Conservation (phyloP, 768 basidiomycete species). For the Tulasnella calospora region DNA sequence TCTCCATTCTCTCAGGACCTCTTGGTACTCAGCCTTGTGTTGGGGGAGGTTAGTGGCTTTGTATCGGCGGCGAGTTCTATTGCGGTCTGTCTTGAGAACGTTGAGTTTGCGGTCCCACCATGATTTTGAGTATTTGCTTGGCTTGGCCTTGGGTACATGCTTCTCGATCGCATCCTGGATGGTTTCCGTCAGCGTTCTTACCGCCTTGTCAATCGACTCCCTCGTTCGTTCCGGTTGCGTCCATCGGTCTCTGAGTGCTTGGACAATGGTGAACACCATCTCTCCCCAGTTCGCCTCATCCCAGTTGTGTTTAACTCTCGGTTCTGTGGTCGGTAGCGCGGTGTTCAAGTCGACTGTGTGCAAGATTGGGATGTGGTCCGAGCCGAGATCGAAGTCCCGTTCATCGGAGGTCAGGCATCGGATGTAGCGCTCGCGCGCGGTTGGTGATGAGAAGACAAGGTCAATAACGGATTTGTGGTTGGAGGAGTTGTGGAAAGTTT, state of each 20-base stretch:
- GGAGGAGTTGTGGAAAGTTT: conserved; percentile 22
- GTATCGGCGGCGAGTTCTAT: not conserved
- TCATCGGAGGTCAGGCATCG: conserved; percentile 10
- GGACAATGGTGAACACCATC: too few relatives aligned
- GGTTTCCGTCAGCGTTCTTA: not conserved
- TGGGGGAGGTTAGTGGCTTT: not conserved
- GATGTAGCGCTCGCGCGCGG: conserved; percentile 1
- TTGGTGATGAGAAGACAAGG: conserved; percentile 16
- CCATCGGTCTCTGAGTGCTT: not conserved
- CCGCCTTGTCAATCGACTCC: not conserved
- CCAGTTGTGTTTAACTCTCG: not conserved
- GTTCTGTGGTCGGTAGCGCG: not conserved
- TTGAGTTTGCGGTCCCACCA: conserved; percentile 25
- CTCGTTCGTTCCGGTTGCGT: not conserved
- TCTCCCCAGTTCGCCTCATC: not conserved
- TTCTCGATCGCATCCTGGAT: conserved; percentile 1
- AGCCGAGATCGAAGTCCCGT: conserved; percentile 16
- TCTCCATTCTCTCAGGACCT: not conserved
- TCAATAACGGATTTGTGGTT: conserved; percentile 22
- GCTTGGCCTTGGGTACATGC: conserved; percentile 14
- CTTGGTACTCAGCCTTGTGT: not conserved
- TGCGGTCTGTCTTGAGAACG: not conserved
- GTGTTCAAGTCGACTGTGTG: not conserved
- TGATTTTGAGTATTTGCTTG: conserved; percentile 14
- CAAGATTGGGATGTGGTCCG: conserved; percentile 22